A percentile compares a stretch with the other conserved stretches of the same genome.
Conservation (phyloP, 208 protist genomes). For the Leptomonas pyrrhocoris region DNA sequence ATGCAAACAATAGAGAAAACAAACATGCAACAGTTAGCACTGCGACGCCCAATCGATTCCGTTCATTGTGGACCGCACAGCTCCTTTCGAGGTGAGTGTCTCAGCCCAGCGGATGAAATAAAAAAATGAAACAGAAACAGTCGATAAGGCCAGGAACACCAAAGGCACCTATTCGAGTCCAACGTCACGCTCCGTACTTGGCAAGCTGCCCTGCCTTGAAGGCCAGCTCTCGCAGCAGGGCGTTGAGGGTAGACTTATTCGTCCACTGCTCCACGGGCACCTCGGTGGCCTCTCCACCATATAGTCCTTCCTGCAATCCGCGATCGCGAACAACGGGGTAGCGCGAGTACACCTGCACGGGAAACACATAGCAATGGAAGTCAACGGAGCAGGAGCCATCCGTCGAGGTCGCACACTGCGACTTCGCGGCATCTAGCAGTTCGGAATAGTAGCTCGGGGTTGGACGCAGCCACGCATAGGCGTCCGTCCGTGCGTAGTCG, state of each 20-base stretch:
- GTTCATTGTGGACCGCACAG: too few species aligned
- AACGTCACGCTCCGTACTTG: constrained; percentile 63
- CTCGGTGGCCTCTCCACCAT: neutral
- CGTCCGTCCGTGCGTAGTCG: constrained; percentile 7
- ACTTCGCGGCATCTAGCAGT: neutral
- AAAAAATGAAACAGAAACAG: constrained; percentile 1
- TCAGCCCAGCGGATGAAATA: constrained; percentile 7
- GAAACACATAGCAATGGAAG: constrained; percentile 1
- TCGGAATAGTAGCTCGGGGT: constrained; percentile 44
- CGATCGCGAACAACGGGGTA: constrained; percentile 39
- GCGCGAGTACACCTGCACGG: constrained; percentile 38
- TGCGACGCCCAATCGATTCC: too few species aligned
- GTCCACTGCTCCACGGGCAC: constrained; percentile 4
- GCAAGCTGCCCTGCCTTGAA: constrained; percentile 64
- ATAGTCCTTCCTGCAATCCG: constrained; percentile 5
- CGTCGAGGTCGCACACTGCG: neutral
- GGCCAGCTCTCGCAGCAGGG: constrained; percentile 54
- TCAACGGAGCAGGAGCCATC: neutral
- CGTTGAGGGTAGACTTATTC: constrained; percentile 43
- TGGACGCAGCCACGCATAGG: constrained; percentile 45
- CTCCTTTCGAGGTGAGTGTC: too few species aligned
- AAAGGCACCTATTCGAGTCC: neutral
- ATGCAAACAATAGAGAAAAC: too few species aligned
- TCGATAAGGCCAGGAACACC: neutral
- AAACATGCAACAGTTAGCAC: too few species aligned